These are phyloP conservation scores for Nemophila menziesii DNA, from an alignment of 257 asterid genomes.

Conservation along the genomic window DNA sequence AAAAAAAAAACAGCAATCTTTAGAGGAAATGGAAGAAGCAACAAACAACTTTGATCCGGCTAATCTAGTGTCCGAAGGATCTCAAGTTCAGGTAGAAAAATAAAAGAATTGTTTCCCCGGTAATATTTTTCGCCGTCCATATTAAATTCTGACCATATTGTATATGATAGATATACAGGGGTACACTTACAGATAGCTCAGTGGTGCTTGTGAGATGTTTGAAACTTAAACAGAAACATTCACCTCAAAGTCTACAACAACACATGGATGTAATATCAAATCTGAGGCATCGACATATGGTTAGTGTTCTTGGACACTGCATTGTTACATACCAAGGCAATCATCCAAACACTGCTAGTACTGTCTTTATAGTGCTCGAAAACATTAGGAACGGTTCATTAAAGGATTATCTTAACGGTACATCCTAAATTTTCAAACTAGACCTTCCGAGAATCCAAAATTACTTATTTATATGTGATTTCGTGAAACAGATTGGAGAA, in stretches of 20 bases:
- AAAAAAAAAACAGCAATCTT: too few relatives aligned
- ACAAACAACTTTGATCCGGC: conserved; percentile 69
- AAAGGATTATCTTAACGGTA: conserved; percentile 71
- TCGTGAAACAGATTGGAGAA: conserved; percentile 84
- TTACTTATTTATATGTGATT: conserved; percentile 3
- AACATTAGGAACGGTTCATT: conserved; percentile 58
- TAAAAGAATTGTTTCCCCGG: too few relatives aligned
- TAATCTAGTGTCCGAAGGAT: conserved; percentile 72
- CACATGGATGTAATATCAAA: conserved; percentile 89
- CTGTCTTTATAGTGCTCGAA: conserved; percentile 71
- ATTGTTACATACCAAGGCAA: conserved; percentile 75
- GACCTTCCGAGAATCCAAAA: neutral
- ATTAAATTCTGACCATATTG: neutral
- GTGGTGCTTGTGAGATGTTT: conserved; percentile 73
- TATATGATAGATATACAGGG: conserved; percentile 53
- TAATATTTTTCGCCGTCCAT: neutral
- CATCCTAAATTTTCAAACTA: neutral
- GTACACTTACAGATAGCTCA: conserved; percentile 81
- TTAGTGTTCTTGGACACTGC: conserved; percentile 91
- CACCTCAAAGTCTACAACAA: conserved; percentile 69
- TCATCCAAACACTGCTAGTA: conserved; percentile 73
- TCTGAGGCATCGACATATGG: conserved; percentile 85
- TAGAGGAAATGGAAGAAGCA: conserved; percentile 91
- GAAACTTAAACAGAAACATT: conserved; percentile 76
- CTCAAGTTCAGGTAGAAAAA: conserved; percentile 77